phyloP scores from a whole-genome alignment of 148 eudicot species.

The Chenopodium formosanum region DNA sequence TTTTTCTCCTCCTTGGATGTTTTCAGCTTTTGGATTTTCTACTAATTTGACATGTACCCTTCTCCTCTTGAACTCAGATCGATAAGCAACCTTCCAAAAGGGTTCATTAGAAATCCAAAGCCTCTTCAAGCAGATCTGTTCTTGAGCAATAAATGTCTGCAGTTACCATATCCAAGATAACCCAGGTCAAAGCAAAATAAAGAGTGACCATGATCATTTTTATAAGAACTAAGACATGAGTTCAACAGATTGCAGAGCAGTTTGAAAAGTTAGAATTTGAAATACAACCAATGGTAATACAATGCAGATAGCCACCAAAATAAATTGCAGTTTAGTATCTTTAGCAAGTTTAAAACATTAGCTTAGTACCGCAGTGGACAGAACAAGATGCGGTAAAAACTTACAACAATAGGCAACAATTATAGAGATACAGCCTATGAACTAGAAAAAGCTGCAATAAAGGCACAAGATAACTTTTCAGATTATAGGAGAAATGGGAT shows the following conservation, averaged over 20 bases:
- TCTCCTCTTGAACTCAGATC: constrained; percentile 50
- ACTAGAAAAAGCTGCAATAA: neutral
- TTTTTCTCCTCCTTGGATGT: constrained; percentile 56
- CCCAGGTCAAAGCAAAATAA: constrained; percentile 2
- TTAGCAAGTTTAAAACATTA: neutral
- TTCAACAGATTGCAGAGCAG: neutral
- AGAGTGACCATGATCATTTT: neutral
- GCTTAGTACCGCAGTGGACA: neutral
- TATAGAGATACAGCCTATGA: neutral
- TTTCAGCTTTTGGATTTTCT: constrained; percentile 54
- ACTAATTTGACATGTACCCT: constrained; percentile 68
- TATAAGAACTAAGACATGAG: neutral
- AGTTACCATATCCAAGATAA: constrained; percentile 16
- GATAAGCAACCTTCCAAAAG: constrained; percentile 65
- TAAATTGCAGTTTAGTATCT: constrained; percentile 9
- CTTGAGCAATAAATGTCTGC: constrained; percentile 95
- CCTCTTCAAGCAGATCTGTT: constrained; percentile 74
- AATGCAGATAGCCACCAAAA: neutral
- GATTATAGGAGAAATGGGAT: too few relatives aligned
- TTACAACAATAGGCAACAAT: neutral
- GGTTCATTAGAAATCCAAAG: constrained; percentile 71
- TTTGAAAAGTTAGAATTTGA: neutral
- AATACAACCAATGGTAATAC: neutral
- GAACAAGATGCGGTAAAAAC: neutral
- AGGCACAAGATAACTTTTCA: neutral